A percentile compares a stretch with the other conserved stretches of the same genome.
phyloP scores from a whole-genome alignment of 108 stramenopile genomes.

The Cyclostephanos tholiformis region DNA sequence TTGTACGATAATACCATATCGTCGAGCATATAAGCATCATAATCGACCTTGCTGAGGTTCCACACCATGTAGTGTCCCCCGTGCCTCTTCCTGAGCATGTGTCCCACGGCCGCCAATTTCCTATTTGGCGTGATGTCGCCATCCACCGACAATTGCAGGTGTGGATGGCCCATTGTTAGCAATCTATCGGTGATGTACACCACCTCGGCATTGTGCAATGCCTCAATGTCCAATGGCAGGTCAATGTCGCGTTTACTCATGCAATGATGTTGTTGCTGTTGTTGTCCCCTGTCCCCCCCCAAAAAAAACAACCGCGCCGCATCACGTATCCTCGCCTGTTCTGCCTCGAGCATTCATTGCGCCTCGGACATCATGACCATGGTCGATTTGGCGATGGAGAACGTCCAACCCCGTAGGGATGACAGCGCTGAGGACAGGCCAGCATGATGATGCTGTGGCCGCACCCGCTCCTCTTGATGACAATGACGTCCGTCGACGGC shows the following conservation, averaged over 20 bases:
- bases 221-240: conserved; percentile 72
- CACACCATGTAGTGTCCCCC: conserved; percentile 88
- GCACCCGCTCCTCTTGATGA: too few species aligned
- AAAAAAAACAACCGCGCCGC: conserved; percentile 28
- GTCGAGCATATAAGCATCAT: conserved; percentile 81
- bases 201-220: conserved; percentile 77
- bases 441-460: too few species aligned
- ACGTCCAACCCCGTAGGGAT: too few species aligned
- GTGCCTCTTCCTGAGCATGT: conserved; percentile 78
- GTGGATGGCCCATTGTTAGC: conserved; percentile 80
- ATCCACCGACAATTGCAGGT: conserved; percentile 57
- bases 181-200: conserved; percentile 87
- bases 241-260: conserved; percentile 46
- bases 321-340: conserved; percentile 36
- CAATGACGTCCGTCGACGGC: too few species aligned
- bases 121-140: conserved; percentile 68
- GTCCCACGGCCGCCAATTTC: conserved; percentile 78
- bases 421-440: too few species aligned
- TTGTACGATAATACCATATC: conserved; percentile 90
- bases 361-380: too few species aligned
- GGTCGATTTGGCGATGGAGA: too few species aligned
- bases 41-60: conserved; percentile 95
- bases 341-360: conserved; percentile 42
- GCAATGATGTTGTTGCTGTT: too few species aligned
- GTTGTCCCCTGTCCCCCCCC: not conserved